These are phyloP conservation scores for Spencermartinsiella ligniputridi DNA, from an alignment of 1,139 yeast species.

Conservation along the genomic window DNA sequence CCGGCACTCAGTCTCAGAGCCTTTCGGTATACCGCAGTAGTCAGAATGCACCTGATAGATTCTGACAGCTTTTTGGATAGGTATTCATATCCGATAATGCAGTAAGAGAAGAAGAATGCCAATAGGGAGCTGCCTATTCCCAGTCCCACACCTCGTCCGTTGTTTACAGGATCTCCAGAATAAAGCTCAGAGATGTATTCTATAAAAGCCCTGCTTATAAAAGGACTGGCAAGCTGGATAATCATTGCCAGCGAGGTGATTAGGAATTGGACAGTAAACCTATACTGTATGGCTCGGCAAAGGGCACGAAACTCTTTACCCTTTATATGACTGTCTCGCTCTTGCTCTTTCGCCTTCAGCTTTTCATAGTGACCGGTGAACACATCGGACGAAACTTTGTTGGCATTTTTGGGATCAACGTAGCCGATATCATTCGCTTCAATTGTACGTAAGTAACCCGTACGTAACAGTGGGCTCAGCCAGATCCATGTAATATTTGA, in stretches of 20 bases:
- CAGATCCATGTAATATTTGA: constrained; percentile 12
- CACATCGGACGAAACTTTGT: constrained; percentile 3
- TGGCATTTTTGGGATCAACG: constrained; percentile 5
- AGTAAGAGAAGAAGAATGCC: constrained; percentile 6
- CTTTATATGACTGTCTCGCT: not conserved
- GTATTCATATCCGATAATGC: constrained; percentile 10
- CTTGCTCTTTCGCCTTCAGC: not conserved
- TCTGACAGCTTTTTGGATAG: constrained; percentile 10
- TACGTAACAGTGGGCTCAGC: constrained; percentile 14
- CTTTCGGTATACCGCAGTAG: constrained; percentile 12
- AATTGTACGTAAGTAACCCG: constrained; percentile 13
- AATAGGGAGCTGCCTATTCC: constrained; percentile 10
- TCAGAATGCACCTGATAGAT: constrained; percentile 11
- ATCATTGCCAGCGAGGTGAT: constrained; percentile 5
- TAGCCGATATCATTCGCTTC: constrained; percentile 13
- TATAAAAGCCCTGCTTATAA: constrained; percentile 9
- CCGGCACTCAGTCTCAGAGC: constrained; percentile 11
- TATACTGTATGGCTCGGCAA: constrained; percentile 6
- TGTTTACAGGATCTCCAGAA: constrained; percentile 3
- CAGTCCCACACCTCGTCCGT: constrained; percentile 15
- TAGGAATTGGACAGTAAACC: constrained; percentile 4
- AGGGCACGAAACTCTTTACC: constrained; percentile 9
- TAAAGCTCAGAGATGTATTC: constrained; percentile 10
- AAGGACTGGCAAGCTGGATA: constrained; percentile 7
- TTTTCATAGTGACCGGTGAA: constrained; percentile 3